Percentiles rank a stretch among this genome's conserved stretches.
Conservation (phyloP, 2,329 filamentous ascomycete species). For the Xylaria hypoxylon region DNA sequence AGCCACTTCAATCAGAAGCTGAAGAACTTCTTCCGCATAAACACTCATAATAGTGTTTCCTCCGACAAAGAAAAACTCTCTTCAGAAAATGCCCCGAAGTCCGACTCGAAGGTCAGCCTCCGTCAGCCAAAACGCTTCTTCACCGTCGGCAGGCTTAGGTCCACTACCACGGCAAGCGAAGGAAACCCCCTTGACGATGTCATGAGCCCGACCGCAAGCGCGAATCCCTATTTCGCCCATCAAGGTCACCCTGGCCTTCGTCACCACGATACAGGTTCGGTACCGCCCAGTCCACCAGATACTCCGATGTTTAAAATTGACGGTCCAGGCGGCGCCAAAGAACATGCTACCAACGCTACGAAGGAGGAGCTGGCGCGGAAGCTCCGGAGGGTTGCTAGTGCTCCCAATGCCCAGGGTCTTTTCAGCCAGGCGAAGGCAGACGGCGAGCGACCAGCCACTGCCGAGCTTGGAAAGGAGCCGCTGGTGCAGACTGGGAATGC, state of each 20-base stretch:
- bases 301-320: slow-evolving; percentile 83
- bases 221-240: slow-evolving; percentile 97
- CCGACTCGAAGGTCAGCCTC: slow-evolving; percentile 75
- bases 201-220: slow-evolving; percentile 90
- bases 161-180: slow-evolving; percentile 91
- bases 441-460: slow-evolving; percentile 80
- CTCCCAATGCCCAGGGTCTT: slow-evolving; percentile 94
- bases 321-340: slow-evolving; percentile 71
- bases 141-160: slow-evolving; percentile 87
- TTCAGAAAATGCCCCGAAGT: slow-evolving; percentile 56
- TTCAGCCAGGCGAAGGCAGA: slow-evolving; percentile 71
- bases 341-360: slow-evolving; percentile 78
- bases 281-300: slow-evolving; percentile 91
- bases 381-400: slow-evolving; percentile 91
- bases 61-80: slow-evolving; percentile 53
- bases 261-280: slow-evolving; percentile 94
- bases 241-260: slow-evolving; percentile 93
- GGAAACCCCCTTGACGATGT: slow-evolving; percentile 89
- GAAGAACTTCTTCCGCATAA: slow-evolving; percentile 79
- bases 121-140: slow-evolving; percentile 91
- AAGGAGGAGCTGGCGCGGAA: slow-evolving; percentile 96
- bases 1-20: slow-evolving; percentile 75
- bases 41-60: slow-evolving; percentile 57
- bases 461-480: slow-evolving; percentile 87
- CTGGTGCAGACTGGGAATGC: slow-evolving; percentile 69